These are phyloP conservation scores for Dactylellina cionopaga DNA, from an alignment of 2,329 filamentous ascomycete species.

Conservation along the genomic window DNA sequence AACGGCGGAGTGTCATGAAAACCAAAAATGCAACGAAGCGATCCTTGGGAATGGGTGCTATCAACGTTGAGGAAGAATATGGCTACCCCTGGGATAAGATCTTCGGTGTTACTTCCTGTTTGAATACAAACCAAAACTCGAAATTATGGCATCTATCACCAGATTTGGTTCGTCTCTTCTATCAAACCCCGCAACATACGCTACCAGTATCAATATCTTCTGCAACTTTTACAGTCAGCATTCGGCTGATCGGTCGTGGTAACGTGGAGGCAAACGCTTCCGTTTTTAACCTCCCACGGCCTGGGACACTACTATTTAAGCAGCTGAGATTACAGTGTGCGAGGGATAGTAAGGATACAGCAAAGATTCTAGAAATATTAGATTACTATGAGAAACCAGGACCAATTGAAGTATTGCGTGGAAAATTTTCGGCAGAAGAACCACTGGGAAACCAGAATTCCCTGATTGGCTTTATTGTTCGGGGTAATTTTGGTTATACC, in stretches of 20 bases:
- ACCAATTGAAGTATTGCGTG: not conserved
- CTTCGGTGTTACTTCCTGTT: not conserved
- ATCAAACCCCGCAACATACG: not conserved
- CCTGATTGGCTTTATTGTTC: slow-evolving; percentile 31
- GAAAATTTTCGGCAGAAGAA: not conserved
- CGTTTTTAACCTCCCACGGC: slow-evolving; percentile 11
- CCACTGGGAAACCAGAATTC: not conserved
- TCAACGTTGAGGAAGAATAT: not conserved
- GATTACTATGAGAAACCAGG: not conserved
- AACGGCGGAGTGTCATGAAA: slow-evolving; percentile 22
- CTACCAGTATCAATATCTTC: slow-evolving; percentile 17
- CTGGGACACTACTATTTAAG: not conserved
- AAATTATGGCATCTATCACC: slow-evolving; percentile 22
- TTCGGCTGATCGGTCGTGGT: slow-evolving; percentile 28
- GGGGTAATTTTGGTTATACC: slow-evolving; percentile 29
- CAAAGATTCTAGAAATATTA: slow-evolving; percentile 6
- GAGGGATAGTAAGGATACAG: not conserved
- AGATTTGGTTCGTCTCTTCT: slow-evolving; percentile 6
- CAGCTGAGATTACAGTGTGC: slow-evolving; percentile 8
- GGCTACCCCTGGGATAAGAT: slow-evolving; percentile 37
- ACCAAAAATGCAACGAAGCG: not conserved
- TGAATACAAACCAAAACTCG: not conserved
- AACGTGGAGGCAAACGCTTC: not conserved
- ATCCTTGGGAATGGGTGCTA: not conserved
- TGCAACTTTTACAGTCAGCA: slow-evolving; percentile 14